These are phyloP conservation scores for Setomelanomma holmii DNA, from an alignment of 2,329 filamentous ascomycete genomes.

Conservation along the genomic window DNA sequence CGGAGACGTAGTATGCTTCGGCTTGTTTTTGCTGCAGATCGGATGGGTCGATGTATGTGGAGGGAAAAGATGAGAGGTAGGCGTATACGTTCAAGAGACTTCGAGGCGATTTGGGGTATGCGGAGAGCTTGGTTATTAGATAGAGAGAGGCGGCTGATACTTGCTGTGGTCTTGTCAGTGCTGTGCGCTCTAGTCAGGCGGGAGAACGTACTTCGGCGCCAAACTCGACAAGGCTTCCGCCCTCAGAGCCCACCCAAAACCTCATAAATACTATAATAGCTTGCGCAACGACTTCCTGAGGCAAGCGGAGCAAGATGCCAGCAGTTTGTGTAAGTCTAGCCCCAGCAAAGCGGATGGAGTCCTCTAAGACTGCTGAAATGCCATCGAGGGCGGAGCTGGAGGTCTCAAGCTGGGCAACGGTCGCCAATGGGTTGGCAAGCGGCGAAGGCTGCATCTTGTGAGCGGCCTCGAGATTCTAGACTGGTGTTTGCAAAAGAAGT, in stretches of 20 bases:
- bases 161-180: conserved; percentile 63
- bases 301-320: conserved; percentile 80
- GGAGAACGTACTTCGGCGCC: conserved; percentile 62
- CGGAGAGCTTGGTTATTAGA: conserved; percentile 81
- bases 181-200: not conserved
- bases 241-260: conserved; percentile 73
- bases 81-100: conserved; percentile 85
- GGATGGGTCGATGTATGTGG: conserved; percentile 59
- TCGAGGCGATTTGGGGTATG: conserved; percentile 75
- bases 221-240: conserved; percentile 58
- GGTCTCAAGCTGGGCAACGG: conserved; percentile 71
- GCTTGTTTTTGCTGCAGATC: conserved; percentile 29
- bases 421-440: conserved; percentile 74
- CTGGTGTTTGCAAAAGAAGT: not conserved
- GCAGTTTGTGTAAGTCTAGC: conserved; percentile 79
- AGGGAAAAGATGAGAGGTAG: conserved; percentile 73
- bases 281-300: conserved; percentile 84
- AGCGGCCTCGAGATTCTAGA: not conserved
- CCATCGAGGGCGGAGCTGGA: conserved; percentile 62
- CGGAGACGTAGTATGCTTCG: conserved; percentile 67
- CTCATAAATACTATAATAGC: conserved; percentile 83
- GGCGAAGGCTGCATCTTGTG: conserved; percentile 38
- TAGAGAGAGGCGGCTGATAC: conserved; percentile 83
- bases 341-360: conserved; percentile 73
- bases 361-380: conserved; percentile 72